phyloP scores from a whole-genome alignment of 2,329 filamentous ascomycete species.

The Fusarium sp. region DNA sequence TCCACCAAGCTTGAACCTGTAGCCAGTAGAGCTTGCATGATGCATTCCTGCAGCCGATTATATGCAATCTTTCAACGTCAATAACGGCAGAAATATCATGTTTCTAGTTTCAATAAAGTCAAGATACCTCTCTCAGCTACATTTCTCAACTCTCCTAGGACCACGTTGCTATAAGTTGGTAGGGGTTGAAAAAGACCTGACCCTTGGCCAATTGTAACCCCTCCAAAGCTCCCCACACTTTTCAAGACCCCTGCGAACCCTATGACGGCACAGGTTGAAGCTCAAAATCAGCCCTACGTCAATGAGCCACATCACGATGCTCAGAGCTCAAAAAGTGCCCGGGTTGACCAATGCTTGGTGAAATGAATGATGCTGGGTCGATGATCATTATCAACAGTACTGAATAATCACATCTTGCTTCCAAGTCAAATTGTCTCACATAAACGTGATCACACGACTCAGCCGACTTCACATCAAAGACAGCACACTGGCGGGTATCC shows the following conservation, averaged over 20 bases:
- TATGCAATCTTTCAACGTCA: background rate
- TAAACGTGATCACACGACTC: constrained; percentile 25
- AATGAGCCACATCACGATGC: background rate
- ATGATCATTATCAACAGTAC: too few relatives aligned
- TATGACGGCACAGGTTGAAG: constrained; percentile 37
- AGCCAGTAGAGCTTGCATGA: background rate
- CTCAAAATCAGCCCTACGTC: constrained; percentile 29
- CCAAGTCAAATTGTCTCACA: background rate
- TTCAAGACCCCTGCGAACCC: constrained; percentile 32
- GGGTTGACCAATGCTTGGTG: background rate
- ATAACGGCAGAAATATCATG: background rate
- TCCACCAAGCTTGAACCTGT: background rate
- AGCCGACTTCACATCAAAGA: background rate
- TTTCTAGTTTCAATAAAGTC: background rate
- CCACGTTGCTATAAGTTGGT: background rate
- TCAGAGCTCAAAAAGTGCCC: background rate
- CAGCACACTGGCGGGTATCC: constrained; percentile 40
- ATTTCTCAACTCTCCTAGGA: background rate
- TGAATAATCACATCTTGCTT: constrained; percentile 10
- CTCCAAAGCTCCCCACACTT: constrained; percentile 34
- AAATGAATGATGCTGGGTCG: background rate
- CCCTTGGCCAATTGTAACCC: constrained; percentile 19
- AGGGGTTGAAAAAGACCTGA: background rate
- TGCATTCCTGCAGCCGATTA: background rate
- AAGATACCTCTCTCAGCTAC: background rate